Evolutionary conservation across 371 early-diverging fungal species (phyloP), one percentile per base, ranked within the genome.

Genomic region (Blyttiomyces sp.): DNA sequence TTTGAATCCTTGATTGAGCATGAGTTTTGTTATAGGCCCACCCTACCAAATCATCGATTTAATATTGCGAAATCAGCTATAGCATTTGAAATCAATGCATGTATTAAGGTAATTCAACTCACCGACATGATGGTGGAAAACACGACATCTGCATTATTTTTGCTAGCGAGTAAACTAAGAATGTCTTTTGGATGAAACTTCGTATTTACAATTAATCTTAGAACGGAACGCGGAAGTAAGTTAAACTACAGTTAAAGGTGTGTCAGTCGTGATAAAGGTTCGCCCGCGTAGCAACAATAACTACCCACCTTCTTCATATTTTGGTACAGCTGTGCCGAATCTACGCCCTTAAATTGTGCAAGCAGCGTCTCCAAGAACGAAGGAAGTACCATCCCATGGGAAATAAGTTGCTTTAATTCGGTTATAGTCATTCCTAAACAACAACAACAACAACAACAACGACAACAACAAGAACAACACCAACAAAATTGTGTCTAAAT

Each of bases 311-410:
- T 73, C 55, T 68, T 65, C 73, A 82, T 70, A 55, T 80, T 80
- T 6, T 52, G 46, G 2, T 44, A 32, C 36, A 82, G 64, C 39
- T 68, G 66, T n/a, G 59, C 45, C 0, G 57, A 32, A 46, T 80
- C 71, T 36, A 80, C 57, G 7, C 57, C 53, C n/a, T 45, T 34
- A 52, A 62, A 75, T 34, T 77, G 71, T 1, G 63, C 69, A 49
- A 74, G 33, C n/a, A 79, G 63, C 0, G 76, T 79, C 39, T 74
- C 69, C 32, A 79, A 57, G 45, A 78, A 71, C 1, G 64, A 60
- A 3, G 78, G 74, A 4, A 66, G 54, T 1, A 80, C 63, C 9
- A 77, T 51, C 9, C 83, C 83, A 43, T 80, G 80, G 4, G 80
- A 70, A 34, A 82, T 71, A 32, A 80, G 62, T 35, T 63, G 68